Base-by-base conservation (phyloP, 768 basidiomycete species). In the Russula olivacea region DNA sequence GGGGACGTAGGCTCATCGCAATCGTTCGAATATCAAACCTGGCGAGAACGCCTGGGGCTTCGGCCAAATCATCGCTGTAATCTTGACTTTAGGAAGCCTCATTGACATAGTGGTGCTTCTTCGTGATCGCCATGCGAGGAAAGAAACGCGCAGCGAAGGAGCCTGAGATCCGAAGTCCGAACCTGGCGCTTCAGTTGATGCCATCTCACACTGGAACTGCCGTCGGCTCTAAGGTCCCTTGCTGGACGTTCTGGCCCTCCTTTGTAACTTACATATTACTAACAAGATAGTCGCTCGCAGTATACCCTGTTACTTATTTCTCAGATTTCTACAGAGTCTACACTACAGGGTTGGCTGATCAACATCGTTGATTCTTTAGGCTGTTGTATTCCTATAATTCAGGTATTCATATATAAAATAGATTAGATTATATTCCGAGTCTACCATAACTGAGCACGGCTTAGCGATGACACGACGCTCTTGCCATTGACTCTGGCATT, bases 21-120 rank as follows among this genome's bases (percentile, higher is more conserved):
- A 62, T 23, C 8, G 41, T 10, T n/a, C 1, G 25, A 43, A 51
- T 8, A 50, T 62, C 40, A 25, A 32, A 19, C 10, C 61, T n/a
- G 61, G 61, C 1, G 61, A 62, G 32, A 17, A 54, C 10, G 17
- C 10, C n/a, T 62, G 61, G 61, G 41, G 55, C 17, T 62, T 62
- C 25, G 61, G 61, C 6, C 61, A 62, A 56, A 62, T 62, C 19
- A 25, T 62, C 30, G 10, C 61, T 14, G 11, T 55, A 9, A 38
- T 61, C 36, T 41, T 61, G 53, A 32, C 57, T 43, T 21, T 51
- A 11, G 48, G 45, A n/a, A 51, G 48, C 28, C 30, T 57, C 17
- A 30, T 62, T 14, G 61, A 57, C 30, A n/a, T 57, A 9, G 30
- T 25, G 40, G 61, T 57, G 23, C 5, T 30, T n/a, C 14, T 62